Base-by-base conservation (phyloP, 2,329 filamentous ascomycete species). In the Phyllosticta paracitricarpa region DNA sequence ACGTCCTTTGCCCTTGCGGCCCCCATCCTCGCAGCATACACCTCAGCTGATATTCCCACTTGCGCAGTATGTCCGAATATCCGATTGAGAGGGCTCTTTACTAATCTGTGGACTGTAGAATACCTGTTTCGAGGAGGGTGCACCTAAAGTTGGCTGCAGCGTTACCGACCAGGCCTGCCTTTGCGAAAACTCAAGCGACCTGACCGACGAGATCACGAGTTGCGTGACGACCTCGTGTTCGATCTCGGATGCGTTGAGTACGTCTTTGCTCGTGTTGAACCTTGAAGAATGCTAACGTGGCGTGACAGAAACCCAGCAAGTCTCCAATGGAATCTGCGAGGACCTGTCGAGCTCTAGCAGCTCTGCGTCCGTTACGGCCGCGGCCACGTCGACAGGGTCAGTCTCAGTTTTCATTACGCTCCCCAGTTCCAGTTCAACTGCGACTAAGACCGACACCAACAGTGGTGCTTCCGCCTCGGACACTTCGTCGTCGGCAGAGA, bases 121-220 rank as follows among this genome's bases (percentile, higher is more conserved):
- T 51, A 63, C 73, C 59, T 84, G 81, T 73, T 73, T 83, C 67
- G 67, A 71, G 54, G 67, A 72, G 24, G 79, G 80, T 64, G 75
- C 82, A 67, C 69, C 71, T 19, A 69, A 71, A n/a, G 77, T 77
- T 22, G 76, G 77, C 67, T 84, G 82, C 70, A 65, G 62, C 14
- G 62, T 76, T 62, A 74, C 71, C 54, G 80, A 84, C 70, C 68
- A 73, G 53, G 70, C 68, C 57, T 84, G 82, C 76, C 79, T 81
- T 67, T 84, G 82, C 74, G 80, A 74, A 2, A 75, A 71, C 8
- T 74, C 73, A 51, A 62, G 69, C 24, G 67, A 65, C 35, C 74
- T 79, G 65, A 67, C 67, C 30, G 64, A 68, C 14, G 66, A 71
- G 59, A 81, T 74, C 77, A 68, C 72, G 3, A 63, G 64, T 2